Base-by-base conservation (phyloP, 2,329 filamentous ascomycete genomes). In the Ascochyta clinopodiicola region DNA sequence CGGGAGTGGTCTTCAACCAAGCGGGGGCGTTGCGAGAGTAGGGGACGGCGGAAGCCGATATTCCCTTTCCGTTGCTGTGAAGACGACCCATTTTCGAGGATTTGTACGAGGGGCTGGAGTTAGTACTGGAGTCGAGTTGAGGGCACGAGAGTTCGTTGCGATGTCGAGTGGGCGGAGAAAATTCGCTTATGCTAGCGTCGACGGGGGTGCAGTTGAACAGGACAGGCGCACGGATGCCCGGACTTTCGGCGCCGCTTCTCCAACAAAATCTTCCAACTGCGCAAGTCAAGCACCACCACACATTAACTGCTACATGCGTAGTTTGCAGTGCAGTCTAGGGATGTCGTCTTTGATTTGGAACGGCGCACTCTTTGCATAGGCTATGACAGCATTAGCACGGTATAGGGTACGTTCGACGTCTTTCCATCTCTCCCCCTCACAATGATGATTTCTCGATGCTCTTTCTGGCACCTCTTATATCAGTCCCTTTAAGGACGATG, bases 41-140 rank as follows among this genome's bases (percentile, higher is more conserved):
- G 78, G 96, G 95, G 82, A 98, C 84, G 76, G 95, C 92, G 64
- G 92, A 96, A 83, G 91, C 83, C 71, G 92, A 92, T 84, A 99
- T 99, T 82, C 95, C 96, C 91, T 98, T 98, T 85, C 95, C 94
- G 78, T 97, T 96, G 87, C 86, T 91, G 89, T 99, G 96, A 89
- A 98, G 89, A 86, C 94, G 89, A 89, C 93, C 92, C 92, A 96
- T 96, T 71, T 81, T 90, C 81, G 68, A 73, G 58, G 59, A 56
- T 66, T 65, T 62, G 64, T 68, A 65, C 60, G 63, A 56, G 57
- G 55, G 60, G 49, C 60, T 51, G 52, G 62, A 61, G 62, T 61
- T 57, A 52, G 54, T 57, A 51, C 47, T 51, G 44, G 39, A 51
- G 47, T 46, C 54, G 54, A 48, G 54, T 48, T 44, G 54, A 44